Conservation (phyloP, 768 basidiomycete species). For the Tephrocybe sp. region DNA sequence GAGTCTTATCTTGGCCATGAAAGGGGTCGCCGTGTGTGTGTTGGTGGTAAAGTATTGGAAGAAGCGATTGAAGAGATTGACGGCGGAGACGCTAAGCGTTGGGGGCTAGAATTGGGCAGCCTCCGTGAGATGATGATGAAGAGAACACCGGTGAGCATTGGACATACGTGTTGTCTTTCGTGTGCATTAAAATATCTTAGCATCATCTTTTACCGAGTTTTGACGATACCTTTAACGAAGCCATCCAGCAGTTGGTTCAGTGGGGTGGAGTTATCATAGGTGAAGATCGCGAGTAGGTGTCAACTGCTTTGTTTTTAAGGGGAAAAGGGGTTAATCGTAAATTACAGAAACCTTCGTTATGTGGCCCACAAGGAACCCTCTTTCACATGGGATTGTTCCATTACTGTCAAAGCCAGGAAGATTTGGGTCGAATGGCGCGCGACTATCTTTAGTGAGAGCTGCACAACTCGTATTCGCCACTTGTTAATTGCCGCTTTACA, state of each 20-base stretch:
- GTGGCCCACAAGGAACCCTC: constrained; percentile 70
- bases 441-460: constrained; percentile 53
- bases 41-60: constrained; percentile 37
- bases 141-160: constrained; percentile 49
- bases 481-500: constrained; percentile 3
- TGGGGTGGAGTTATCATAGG: constrained; percentile 73
- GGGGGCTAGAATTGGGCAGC: constrained; percentile 64
- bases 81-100: constrained; percentile 70
- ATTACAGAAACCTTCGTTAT: constrained; percentile 63
- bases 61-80: constrained; percentile 38
- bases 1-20: constrained; percentile 62
- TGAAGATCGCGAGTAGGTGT: constrained; percentile 60
- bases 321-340: constrained; percentile 13
- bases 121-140: constrained; percentile 56
- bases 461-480: constrained; percentile 16
- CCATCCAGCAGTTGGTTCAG: constrained; percentile 70
- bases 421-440: constrained; percentile 67
- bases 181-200: constrained; percentile 28
- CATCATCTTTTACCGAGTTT: constrained; percentile 53
- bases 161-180: not conserved
- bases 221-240: constrained; percentile 75
- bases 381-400: constrained; percentile 62
- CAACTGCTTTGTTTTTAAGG: constrained; percentile 2
- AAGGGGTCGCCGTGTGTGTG: constrained; percentile 64
- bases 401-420: constrained; percentile 64